Base-by-base conservation (phyloP, 768 basidiomycete genomes). In the Agaricus sinodeliciosus region DNA sequence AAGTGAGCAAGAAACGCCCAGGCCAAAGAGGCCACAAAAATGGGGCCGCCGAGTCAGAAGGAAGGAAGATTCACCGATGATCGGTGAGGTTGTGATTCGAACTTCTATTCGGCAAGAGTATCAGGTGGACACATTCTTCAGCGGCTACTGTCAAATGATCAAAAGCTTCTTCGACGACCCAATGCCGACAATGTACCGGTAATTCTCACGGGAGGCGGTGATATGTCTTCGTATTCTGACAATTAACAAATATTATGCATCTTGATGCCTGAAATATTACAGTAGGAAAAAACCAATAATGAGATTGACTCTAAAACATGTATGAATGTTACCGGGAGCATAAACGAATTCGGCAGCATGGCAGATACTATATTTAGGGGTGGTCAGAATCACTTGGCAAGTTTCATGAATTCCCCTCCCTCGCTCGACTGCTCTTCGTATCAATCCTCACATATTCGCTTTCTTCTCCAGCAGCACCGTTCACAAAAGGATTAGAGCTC, bases 371-470 rank as follows among this genome's bases (percentile, higher is more conserved):
- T 22, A 28, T 13, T 12, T n/a, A 43, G 27, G 37, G 2, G 9
- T 1, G 13, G 12, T 13, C 37, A 39, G 37, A n/a, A 11, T 41
- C 3, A n/a, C 22, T 18, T 22, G 22, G 26, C 41, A 12, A 1
- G 9, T 11, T 34, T 37, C 43, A 61, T 15, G 43, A 16, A 9
- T 55, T 57, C 49, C 57, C 57, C 35, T 70, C 70, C 40, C 72
- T 57, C 11, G 67, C 69, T 12, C 85, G 73, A 66, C 82, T 87
- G 45, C 62, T 75, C 72, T 78, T 85, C 22, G 85, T 90, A 56
- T 93, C 90, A 22, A 94, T 74, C 63, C 80, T 77, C 45, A 93
- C 90, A 61, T 91, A 94, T 61, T 91, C 92, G 58, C 75, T 78
- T 55, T 92, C 89, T 46, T 84, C 82, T 3, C 69, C 65, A 2